Conservation (phyloP, 208 protist species). For the Crithidia fasciculata region DNA sequence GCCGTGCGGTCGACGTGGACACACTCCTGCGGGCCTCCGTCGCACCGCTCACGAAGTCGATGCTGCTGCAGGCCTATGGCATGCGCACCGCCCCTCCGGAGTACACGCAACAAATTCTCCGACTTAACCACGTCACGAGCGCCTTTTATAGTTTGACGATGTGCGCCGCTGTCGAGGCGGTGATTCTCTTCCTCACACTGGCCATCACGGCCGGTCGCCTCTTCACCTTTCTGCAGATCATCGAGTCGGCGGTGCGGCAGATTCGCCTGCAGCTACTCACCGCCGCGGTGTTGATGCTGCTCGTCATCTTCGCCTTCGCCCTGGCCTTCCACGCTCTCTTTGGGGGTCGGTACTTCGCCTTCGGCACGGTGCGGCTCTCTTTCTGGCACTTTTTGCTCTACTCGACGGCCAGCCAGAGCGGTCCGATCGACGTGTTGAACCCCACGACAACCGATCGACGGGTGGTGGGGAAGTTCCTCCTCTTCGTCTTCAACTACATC, state of each 20-base stretch:
- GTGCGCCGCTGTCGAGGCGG: neutral
- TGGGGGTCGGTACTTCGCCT: slow-evolving; percentile 22
- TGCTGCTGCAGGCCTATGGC: neutral
- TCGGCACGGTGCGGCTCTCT: neutral
- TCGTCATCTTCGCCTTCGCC: slow-evolving; percentile 13
- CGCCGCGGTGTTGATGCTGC: slow-evolving; percentile 12
- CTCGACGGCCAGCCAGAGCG: neutral
- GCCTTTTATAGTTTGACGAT: slow-evolving; percentile 8
- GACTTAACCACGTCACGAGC: neutral
- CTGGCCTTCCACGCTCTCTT: slow-evolving; percentile 28
- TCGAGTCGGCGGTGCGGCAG: slow-evolving; percentile 13
- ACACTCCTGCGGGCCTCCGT: slow-evolving; percentile 2
- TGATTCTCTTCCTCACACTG: slow-evolving; percentile 7
- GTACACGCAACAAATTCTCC: neutral
- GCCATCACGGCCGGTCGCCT: neutral
- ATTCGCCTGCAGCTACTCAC: slow-evolving; percentile 1
- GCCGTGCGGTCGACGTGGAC: neutral
- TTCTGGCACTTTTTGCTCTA: slow-evolving; percentile 18
- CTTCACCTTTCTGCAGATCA: slow-evolving; percentile 12
- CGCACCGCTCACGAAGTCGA: neutral
- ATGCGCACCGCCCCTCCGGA: neutral
- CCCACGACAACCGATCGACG: slow-evolving; percentile 1
- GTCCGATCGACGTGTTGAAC: neutral
- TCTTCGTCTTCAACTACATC: slow-evolving; percentile 15
- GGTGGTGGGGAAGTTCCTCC: neutral